Evolutionary conservation across 345 rosid species (phyloP).

Genomic region (Citrus glauca): DNA sequence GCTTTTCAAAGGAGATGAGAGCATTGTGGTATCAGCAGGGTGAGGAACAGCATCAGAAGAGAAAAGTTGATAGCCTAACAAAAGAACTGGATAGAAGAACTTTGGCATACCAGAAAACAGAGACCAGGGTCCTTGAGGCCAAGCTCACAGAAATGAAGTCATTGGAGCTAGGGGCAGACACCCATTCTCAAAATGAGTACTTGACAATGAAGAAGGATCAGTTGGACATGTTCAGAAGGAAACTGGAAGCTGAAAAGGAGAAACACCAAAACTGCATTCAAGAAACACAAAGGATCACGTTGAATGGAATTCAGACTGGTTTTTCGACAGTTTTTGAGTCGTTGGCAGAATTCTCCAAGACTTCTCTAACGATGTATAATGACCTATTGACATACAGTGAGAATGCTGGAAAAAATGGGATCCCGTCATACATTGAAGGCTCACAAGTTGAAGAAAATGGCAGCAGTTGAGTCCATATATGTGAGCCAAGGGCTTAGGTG

Average conservation of each 20-base stretch:
- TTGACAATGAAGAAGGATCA: conserved; percentile 41
- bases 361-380: conserved; percentile 48
- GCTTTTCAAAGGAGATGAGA: conserved; percentile 56
- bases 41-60: conserved; percentile 58
- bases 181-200: conserved; percentile 13
- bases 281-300: conserved; percentile 54
- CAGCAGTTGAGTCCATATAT: conserved; percentile 25
- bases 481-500: conserved; percentile 2
- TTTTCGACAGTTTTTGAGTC: conserved; percentile 47
- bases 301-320: conserved; percentile 55
- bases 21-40: conserved; percentile 66
- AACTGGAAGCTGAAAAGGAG: conserved; percentile 49
- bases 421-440: conserved; percentile 29
- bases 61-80: conserved; percentile 57
- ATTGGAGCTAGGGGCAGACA: conserved; percentile 11
- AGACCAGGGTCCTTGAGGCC: conserved; percentile 43
- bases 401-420: conserved; percentile 25
- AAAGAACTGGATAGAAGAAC: conserved; percentile 57
- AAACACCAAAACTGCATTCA: conserved; percentile 46
- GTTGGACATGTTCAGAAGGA: conserved; percentile 43
- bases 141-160: conserved; percentile 35
- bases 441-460: conserved; percentile 29
- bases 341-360: conserved; percentile 46
- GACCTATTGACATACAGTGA: conserved; percentile 38
- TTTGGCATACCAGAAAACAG: conserved; percentile 38